Percentiles rank a stretch among this genome's conserved stretches.
Evolutionary conservation across 768 basidiomycete species (phyloP).

Genomic region (Suillus plorans): DNA sequence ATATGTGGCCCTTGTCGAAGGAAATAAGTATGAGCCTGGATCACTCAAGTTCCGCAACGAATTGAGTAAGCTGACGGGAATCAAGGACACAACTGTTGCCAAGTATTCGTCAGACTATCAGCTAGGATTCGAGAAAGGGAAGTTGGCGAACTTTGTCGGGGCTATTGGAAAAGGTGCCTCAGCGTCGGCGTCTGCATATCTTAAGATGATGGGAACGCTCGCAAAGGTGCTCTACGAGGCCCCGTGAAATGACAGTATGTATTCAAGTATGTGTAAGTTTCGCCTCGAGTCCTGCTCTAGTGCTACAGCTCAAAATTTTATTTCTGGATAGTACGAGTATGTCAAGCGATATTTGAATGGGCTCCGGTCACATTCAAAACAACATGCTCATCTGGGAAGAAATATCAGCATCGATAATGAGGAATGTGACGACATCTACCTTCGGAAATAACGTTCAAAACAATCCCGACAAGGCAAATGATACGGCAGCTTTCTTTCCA

Average conservation of each 20-base stretch:
- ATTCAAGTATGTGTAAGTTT: neutral
- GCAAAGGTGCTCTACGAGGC: neutral
- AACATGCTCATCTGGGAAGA: neutral
- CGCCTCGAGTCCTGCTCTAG: neutral
- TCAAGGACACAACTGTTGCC: constrained; percentile 30
- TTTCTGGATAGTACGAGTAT: neutral
- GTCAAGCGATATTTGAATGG: too few relatives aligned
- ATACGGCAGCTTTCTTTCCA: neutral
- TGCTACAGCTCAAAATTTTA: neutral
- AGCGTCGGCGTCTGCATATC: constrained; percentile 36
- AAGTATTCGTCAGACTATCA: constrained; percentile 39
- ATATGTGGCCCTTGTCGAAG: constrained; percentile 23
- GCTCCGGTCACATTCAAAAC: neutral
- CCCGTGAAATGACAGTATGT: neutral
- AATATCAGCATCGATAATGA: neutral
- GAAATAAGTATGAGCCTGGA: constrained; percentile 16
- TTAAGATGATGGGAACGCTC: constrained; percentile 41
- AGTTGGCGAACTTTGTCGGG: constrained; percentile 38
- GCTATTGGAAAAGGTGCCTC: constrained; percentile 40
- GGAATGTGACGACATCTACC: neutral
- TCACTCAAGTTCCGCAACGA: constrained; percentile 27
- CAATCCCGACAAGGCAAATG: neutral
- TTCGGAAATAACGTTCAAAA: neutral
- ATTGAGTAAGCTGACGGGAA: constrained; percentile 29
- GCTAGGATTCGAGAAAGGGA: constrained; percentile 28